These are phyloP conservation scores for Scutellaria galericulata DNA, from an alignment of 257 asterid species.

Conservation along the genomic window DNA sequence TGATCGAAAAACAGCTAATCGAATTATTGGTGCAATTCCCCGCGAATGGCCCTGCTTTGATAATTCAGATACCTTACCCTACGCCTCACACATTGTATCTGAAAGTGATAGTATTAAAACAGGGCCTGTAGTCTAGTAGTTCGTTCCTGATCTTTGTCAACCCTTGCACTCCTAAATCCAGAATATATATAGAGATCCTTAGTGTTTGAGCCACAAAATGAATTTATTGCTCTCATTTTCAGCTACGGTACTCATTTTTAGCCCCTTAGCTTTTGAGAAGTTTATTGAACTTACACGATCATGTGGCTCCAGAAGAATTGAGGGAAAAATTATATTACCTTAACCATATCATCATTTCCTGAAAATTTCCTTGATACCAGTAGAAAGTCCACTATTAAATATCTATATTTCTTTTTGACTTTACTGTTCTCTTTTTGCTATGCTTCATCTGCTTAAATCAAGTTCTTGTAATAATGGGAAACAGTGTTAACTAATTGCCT, in stretches of 20 bases:
- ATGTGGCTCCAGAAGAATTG: background rate
- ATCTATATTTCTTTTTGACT: background rate
- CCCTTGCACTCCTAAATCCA: background rate
- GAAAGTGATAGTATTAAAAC: background rate
- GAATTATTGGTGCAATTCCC: too few species aligned
- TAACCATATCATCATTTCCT: background rate
- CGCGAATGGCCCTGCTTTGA: too few species aligned
- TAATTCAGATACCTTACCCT: too few species aligned
- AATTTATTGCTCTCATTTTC: background rate
- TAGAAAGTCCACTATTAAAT: background rate
- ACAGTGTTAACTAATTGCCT: background rate
- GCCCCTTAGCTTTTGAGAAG: background rate
- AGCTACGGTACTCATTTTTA: background rate
- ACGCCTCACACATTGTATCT: too few species aligned
- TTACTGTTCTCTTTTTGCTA: background rate
- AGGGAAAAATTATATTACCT: background rate
- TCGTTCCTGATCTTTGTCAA: background rate
- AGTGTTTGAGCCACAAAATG: background rate
- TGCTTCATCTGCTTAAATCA: background rate
- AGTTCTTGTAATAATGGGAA: background rate
- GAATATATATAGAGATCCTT: background rate
- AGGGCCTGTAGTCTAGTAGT: background rate
- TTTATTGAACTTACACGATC: background rate
- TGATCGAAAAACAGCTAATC: background rate
- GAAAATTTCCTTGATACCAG: background rate